Evolutionary conservation across 1,284 basidiomycete species (phyloP).

Genomic region (Heterobasidion occidentale): DNA sequence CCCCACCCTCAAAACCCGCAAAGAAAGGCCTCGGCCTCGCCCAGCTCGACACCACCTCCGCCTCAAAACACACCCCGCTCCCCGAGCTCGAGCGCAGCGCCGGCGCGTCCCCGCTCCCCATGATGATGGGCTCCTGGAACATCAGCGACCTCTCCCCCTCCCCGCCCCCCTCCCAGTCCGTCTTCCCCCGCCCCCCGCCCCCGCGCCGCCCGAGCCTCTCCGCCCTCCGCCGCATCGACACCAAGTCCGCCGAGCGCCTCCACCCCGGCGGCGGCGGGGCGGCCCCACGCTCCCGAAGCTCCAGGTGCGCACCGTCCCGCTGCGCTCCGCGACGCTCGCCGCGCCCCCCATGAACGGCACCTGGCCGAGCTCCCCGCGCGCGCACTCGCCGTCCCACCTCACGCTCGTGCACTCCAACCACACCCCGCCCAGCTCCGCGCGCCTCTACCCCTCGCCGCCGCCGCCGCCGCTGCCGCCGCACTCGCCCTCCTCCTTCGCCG

Average conservation of each 20-base stretch:
- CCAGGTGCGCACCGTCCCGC: conserved; percentile 49
- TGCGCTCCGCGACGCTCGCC: conserved; percentile 48
- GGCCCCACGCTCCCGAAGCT: conserved; percentile 41
- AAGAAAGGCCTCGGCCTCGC: conserved; percentile 45
- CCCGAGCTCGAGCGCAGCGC: conserved; percentile 51
- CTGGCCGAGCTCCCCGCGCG: conserved; percentile 28
- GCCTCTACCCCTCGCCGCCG: conserved; percentile 13
- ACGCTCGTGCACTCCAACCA: conserved; percentile 48
- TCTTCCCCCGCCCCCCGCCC: conserved; percentile 46
- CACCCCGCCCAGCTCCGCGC: conserved; percentile 43
- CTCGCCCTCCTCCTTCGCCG: conserved; percentile 8
- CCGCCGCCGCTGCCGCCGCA: conserved; percentile 8
- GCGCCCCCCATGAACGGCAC: conserved; percentile 34
- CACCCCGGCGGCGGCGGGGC: conserved; percentile 15
- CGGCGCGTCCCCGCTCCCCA: conserved; percentile 23
- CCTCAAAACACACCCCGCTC: conserved; percentile 35
- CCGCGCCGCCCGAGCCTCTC: conserved; percentile 54
- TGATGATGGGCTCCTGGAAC: conserved; percentile 30
- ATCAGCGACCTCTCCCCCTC: conserved; percentile 45
- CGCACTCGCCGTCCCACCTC: conserved; percentile 55
- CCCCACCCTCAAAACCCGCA: conserved; percentile 12
- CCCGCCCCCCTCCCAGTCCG: conserved; percentile 55
- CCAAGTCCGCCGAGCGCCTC: conserved; percentile 44
- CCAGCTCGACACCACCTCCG: conserved; percentile 55
- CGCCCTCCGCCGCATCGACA: conserved; percentile 51